Evolutionary conservation across 2,329 filamentous ascomycete species (phyloP).

Genomic region (Xylariomycetidae sp.): DNA sequence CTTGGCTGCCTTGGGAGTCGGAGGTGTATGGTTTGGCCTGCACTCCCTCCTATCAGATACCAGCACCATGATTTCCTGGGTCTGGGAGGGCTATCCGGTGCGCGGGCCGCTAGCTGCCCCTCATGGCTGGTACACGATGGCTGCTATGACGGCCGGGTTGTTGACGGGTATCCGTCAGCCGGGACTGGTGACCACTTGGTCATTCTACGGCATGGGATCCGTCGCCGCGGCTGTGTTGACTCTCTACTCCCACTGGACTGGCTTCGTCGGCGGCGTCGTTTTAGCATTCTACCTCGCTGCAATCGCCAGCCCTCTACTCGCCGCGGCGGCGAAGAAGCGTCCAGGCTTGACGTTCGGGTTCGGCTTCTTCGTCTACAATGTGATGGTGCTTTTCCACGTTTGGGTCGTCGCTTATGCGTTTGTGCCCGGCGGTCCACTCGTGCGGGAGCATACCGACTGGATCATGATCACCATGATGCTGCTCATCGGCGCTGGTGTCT

Average conservation of each 20-base stretch:
- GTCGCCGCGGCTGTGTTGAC: conserved; percentile 75
- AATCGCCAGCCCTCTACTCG: conserved; percentile 67
- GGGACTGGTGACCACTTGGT: conserved; percentile 68
- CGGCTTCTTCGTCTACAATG: conserved; percentile 86
- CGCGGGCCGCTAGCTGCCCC: conserved; percentile 80
- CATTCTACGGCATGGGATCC: conserved; percentile 69
- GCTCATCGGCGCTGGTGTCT: conserved; percentile 77
- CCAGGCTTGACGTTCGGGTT: conserved; percentile 79
- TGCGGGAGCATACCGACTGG: conserved; percentile 94
- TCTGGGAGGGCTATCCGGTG: conserved; percentile 93
- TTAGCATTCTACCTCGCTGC: conserved; percentile 78
- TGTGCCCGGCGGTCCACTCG: conserved; percentile 85
- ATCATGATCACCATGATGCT: conserved; percentile 85
- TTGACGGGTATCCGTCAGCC: conserved; percentile 70
- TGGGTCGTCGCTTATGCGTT: conserved; percentile 99
- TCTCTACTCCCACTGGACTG: conserved; percentile 73
- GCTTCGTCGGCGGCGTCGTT: conserved; percentile 76
- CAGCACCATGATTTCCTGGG: conserved; percentile 98
- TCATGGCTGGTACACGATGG: conserved; percentile 82
- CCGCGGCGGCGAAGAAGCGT: conserved; percentile 67
- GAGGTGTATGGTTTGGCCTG: conserved; percentile 78
- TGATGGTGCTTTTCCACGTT: conserved; percentile 93
- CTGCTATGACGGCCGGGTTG: conserved; percentile 79
- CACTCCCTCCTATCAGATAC: conserved; percentile 94
- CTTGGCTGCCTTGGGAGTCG: conserved; percentile 71